phyloP scores from a whole-genome alignment of 2,329 filamentous ascomycete species.

The Teratosphaeria pseudoeucalypti region DNA sequence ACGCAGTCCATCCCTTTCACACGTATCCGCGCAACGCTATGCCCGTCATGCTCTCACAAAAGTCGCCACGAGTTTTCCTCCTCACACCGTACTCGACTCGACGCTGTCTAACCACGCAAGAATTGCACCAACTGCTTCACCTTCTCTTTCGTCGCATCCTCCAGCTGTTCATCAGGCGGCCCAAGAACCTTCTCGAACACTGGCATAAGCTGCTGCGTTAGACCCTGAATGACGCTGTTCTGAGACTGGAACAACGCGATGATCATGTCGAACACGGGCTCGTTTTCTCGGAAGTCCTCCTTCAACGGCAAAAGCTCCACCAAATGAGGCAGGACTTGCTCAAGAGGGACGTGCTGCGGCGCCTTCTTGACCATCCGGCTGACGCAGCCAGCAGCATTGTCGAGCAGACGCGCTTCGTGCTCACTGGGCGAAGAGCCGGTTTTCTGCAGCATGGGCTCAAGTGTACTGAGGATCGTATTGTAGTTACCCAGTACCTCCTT shows the following conservation, averaged over 20 bases:
- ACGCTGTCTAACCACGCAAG: slow-evolving; percentile 4
- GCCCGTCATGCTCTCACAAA: neutral
- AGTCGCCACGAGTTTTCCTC: neutral
- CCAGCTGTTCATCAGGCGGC: slow-evolving; percentile 64
- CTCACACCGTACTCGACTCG: neutral
- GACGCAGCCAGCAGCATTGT: slow-evolving; percentile 88
- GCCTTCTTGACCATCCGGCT: slow-evolving; percentile 86
- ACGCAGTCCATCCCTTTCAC: neutral
- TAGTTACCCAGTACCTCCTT: slow-evolving; percentile 66
- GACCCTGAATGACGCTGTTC: slow-evolving; percentile 57
- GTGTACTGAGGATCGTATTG: slow-evolving; percentile 66
- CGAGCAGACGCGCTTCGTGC: slow-evolving; percentile 68
- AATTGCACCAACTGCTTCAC: slow-evolving; percentile 54
- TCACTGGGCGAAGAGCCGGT: slow-evolving; percentile 2
- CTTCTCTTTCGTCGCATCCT: slow-evolving; percentile 57
- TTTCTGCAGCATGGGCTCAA: slow-evolving; percentile 67
- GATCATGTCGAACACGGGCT: slow-evolving; percentile 83
- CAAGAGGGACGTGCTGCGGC: slow-evolving; percentile 69
- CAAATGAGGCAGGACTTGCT: slow-evolving; percentile 71
- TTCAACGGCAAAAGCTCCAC: slow-evolving; percentile 72
- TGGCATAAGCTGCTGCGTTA: slow-evolving; percentile 59
- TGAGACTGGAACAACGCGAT: slow-evolving; percentile 68
- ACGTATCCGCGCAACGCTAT: neutral
- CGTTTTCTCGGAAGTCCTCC: slow-evolving; percentile 95
- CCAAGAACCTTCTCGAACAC: slow-evolving; percentile 64